Percentiles rank a stretch among this genome's conserved stretches.
Conservation (phyloP, 768 basidiomycete genomes). For the Crucibulum laeve region DNA sequence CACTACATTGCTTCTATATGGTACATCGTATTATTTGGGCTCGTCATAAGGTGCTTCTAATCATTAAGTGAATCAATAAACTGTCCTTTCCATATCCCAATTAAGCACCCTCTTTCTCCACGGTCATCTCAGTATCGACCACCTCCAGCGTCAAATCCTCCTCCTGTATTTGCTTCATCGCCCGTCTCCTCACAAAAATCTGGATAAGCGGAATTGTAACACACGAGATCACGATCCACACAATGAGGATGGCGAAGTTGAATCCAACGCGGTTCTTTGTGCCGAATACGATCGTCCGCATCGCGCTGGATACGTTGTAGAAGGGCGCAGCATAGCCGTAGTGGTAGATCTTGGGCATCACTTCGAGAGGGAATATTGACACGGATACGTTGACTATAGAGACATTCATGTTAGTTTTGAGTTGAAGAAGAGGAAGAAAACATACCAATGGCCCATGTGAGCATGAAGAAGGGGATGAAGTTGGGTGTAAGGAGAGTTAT, state of each 20-base stretch:
- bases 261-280: constrained; percentile 57
- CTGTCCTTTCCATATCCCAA: too few species aligned
- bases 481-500: constrained; percentile 48
- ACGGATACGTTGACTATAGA: constrained; percentile 53
- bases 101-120: too few species aligned
- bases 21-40: too few species aligned
- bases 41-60: too few species aligned
- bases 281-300: constrained; percentile 52
- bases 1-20: too few species aligned
- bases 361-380: constrained; percentile 45
- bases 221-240: constrained; percentile 46
- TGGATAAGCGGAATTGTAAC: constrained; percentile 38
- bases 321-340: constrained; percentile 65
- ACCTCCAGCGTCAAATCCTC: too few species aligned
- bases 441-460: constrained; percentile 61
- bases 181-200: constrained; percentile 15
- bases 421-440: constrained; percentile 1
- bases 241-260: constrained; percentile 54
- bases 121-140: too few species aligned
- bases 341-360: constrained; percentile 47
- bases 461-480: constrained; percentile 57
- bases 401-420: background rate
- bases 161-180: too few species aligned
- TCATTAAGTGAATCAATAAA: too few species aligned
- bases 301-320: constrained; percentile 53